These are phyloP conservation scores for Penstemon davidsonii DNA, from an alignment of 257 asterid species.

Conservation along the genomic window DNA sequence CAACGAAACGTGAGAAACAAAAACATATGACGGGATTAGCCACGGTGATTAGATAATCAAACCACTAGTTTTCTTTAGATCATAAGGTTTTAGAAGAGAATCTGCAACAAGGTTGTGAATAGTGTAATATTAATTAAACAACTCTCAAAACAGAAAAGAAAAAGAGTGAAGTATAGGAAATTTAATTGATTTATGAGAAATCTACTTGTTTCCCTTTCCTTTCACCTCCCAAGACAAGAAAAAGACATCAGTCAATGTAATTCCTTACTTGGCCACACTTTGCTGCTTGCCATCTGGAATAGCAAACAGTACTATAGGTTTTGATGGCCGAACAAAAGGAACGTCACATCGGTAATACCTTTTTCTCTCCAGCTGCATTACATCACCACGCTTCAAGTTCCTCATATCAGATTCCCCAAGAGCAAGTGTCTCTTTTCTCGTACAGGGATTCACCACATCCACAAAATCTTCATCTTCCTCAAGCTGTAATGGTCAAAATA, in stretches of 20 bases:
- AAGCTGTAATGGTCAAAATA: conserved; percentile 48
- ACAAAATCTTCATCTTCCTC: conserved; percentile 86
- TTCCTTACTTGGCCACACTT: conserved; percentile 52
- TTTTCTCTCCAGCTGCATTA: conserved; percentile 88
- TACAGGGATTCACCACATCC: conserved; percentile 75
- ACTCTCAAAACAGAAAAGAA: conserved; percentile 1
- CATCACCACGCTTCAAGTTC: conserved; percentile 75
- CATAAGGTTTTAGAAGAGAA: not conserved
- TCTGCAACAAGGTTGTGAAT: not conserved
- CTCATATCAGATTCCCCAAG: conserved; percentile 89
- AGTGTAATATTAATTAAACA: not conserved
- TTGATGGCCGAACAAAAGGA: conserved; percentile 62
- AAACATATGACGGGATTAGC: too few species aligned
- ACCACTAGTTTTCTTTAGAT: too few species aligned
- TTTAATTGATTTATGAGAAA: conserved; percentile 4
- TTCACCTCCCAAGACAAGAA: not conserved
- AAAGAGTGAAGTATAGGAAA: not conserved
- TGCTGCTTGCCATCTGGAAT: conserved; percentile 94
- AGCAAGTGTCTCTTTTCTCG: conserved; percentile 66
- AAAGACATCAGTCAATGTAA: not conserved
- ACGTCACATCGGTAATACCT: conserved; percentile 90
- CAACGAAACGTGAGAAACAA: too few species aligned
- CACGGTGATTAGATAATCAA: too few species aligned
- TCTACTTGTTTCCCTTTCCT: not conserved
- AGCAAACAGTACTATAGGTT: conserved; percentile 69